Evolutionary conservation across 495 filamentous ascomycete species (phyloP), one percentile per base, ranked within the genome.

Genomic region (Aspergillus nidulans): DNA sequence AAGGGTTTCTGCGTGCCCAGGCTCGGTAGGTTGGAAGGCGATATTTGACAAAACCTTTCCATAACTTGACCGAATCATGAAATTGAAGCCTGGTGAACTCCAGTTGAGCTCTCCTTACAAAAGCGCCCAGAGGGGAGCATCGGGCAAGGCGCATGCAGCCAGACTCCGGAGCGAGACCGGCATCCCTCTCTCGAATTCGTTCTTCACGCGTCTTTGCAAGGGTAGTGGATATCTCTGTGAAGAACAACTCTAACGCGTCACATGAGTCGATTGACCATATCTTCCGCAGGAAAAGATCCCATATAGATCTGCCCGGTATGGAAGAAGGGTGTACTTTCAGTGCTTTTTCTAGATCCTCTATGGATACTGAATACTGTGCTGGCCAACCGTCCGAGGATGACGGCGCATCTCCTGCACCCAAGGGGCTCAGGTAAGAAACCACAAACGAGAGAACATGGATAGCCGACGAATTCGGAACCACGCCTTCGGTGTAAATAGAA

Each of bases 391-490:
- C 63, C 28, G 55, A 76, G 67, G 58, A 63, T 67, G 59, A 65
- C 9, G 39, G 49, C 34, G 61, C 58, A 28, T 71, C 65, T 64
- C 69, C 57, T 65, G 70, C 46, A 60, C 69, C 69, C 57, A 64
- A 52, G 50, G 84, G 77, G 49, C 89, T 79, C 26, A 95, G 60
- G 57, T 91, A 84, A 42, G 86, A 86, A 44, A 89, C 76, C 44
- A 97, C 74, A 72, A 96, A 96, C 32, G 87, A 88, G 13, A 98
- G 78, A 13, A 97, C 80, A n/a, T 88, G 81, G n/a, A 92, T 77
- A 26, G 86, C 86, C 12, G 87, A 85, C 36, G 80, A 72, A 49
- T 82, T 87, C n/a, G 90, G 89, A 24, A 95, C 84, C 1, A 80
- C 73, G 6, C 81, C 83, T 49, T 89, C 83, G 7, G 83, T 81